Evolutionary conservation across 1,139 yeast species (phyloP), one percentile per base, ranked within the genome.

Genomic region (Scheffersomyces illinoinensis): DNA sequence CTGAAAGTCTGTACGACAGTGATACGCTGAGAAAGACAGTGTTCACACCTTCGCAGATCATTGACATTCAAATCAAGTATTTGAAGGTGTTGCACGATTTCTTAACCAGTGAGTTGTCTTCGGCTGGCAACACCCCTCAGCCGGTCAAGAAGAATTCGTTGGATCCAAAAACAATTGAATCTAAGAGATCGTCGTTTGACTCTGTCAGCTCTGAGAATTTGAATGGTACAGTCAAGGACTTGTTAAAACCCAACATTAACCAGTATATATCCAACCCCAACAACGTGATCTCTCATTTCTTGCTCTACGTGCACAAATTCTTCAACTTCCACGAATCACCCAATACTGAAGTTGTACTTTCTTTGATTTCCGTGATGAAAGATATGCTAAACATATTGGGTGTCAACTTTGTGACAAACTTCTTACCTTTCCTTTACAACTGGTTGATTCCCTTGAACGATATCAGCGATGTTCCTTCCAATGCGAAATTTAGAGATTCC

Each of bases 351-450:
- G 66, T 70, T 51, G 71, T 70, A 14, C 61, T 61, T 3, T 55
- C 68, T 20, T 61, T 82, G 46, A 64, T 75, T 1, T 63, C 64
- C 0, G 68, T 76, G 3, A 62, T 83, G 50, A 71, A 71, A 18
- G 66, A 69, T 24, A 66, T 83, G 63, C 62, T 74, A 19, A 60
- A 65, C 1, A 73, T 73, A 43, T 76, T 79, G 59, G 88, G 87
- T 1, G 68, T 83, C 57, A 84, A 84, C 62, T 79, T 83, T 50
- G 64, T 81, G 18, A 74, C 72, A 60, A 83, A 83, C 64, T 82
- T 78, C 56, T 63, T 84, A 8, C 84, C 86, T 5, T 82, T 77
- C 64, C 81, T 82, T 64, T 77, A 76, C 62, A 78, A 78, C 61
- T 84, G 87, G 86, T 74, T 75, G 54, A 59, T 76, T 52, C 68